phyloP scores from a whole-genome alignment of 139 green algal genomes.

The Micractinium sp. region DNA sequence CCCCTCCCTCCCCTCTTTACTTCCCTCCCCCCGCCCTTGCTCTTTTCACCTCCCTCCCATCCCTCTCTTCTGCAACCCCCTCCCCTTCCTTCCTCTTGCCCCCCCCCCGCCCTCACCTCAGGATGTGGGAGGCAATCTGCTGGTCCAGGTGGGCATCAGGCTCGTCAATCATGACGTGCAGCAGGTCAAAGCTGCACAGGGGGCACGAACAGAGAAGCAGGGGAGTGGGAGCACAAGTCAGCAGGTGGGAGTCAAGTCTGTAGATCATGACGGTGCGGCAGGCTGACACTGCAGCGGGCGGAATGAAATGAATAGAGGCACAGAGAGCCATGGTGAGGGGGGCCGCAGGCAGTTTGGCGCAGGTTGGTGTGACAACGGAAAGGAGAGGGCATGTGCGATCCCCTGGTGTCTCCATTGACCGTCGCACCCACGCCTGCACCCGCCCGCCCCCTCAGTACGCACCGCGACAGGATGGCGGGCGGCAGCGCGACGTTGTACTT shows the following conservation, averaged over 20 bases:
- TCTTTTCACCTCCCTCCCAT: no score
- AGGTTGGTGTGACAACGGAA: no score
- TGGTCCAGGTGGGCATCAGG: conserved; percentile 78
- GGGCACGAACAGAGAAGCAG: no score
- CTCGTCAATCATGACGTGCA: conserved; percentile 97
- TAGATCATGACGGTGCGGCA: no score
- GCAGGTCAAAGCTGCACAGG: conserved; percentile 86
- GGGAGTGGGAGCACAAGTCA: not conserved
- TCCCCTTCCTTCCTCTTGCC: not conserved
- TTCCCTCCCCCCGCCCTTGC: no score
- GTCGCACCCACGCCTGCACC: no score
- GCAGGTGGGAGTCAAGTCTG: not conserved
- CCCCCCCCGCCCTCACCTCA: conserved; percentile 30
- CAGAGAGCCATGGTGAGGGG: not conserved
- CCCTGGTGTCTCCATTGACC: not conserved
- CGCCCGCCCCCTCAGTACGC: not conserved
- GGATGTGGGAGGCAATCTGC: conserved; percentile 86
- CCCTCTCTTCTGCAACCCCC: no score
- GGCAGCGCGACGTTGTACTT: conserved; percentile 92
- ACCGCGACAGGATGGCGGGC: conserved; percentile 91
- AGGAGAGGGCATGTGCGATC: no score
- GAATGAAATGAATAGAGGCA: no score
- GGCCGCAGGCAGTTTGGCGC: no score
- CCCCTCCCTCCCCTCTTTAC: no score
- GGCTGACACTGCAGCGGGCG: not conserved